Conservation (phyloP, 768 basidiomycete genomes). For the Lentinula detonsa region DNA sequence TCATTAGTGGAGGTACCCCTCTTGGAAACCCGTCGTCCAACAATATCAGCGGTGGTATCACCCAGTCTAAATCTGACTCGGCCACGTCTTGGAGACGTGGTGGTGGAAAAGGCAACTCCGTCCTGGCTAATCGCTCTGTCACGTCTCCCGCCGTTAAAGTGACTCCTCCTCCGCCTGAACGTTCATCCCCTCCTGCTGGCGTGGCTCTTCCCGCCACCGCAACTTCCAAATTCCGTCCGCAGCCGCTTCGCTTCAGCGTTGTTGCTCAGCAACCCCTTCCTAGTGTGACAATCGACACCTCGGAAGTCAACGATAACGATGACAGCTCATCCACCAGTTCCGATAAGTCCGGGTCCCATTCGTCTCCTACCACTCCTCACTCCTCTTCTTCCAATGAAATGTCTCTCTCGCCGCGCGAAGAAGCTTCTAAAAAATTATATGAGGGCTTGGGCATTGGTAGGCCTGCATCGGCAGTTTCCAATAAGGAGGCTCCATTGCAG, state of each 20-base stretch:
- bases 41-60: conserved; percentile 22
- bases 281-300: conserved; percentile 50
- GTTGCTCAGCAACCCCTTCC: conserved; percentile 47
- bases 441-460: conserved; percentile 86
- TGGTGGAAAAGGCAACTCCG: conserved; percentile 56
- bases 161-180: conserved; percentile 65
- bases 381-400: conserved; percentile 57
- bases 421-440: conserved; percentile 80
- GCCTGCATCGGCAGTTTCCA: conserved; percentile 39
- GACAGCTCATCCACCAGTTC: conserved; percentile 59
- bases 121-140: conserved; percentile 57
- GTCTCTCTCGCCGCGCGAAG: conserved; percentile 80
- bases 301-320: conserved; percentile 46
- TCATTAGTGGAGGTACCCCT: conserved; percentile 69
- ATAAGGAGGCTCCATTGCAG: conserved; percentile 29
- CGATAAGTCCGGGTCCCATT: conserved; percentile 32
- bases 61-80: conserved; percentile 76
- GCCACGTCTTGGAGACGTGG: conserved; percentile 79
- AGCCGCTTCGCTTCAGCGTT: conserved; percentile 58
- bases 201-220: conserved; percentile 15
- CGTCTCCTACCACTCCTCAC: conserved; percentile 75
- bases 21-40: conserved; percentile 50
- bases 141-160: conserved; percentile 67
- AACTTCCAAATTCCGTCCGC: conserved; percentile 47
- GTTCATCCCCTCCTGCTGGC: conserved; percentile 44